Evolutionary conservation across 2,329 filamentous ascomycete species (phyloP).

Genomic region (Fusarium coicis): DNA sequence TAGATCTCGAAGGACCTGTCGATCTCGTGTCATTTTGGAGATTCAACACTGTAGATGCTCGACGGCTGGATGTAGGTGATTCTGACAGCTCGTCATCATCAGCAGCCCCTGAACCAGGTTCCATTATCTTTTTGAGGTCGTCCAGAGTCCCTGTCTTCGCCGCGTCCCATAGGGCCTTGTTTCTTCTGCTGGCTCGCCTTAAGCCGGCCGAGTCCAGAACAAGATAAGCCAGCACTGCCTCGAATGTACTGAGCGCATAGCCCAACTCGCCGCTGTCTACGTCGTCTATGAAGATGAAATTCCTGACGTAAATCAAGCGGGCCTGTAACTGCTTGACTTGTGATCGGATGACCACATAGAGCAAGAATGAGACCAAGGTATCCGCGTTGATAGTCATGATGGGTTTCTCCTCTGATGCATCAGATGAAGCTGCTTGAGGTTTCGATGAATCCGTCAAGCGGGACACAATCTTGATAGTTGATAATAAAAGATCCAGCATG

Average conservation of each 20-base stretch:
- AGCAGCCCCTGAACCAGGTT: conserved; percentile 69
- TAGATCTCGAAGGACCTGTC: conserved; percentile 39
- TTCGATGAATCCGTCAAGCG: conserved; percentile 66
- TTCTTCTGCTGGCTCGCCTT: conserved; percentile 85
- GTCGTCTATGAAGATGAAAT: conserved; percentile 98
- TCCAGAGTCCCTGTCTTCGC: conserved; percentile 79
- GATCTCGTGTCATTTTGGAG: conserved; percentile 55
- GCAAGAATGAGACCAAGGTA: conserved; percentile 87
- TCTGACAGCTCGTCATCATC: conserved; percentile 57
- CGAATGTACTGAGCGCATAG: conserved; percentile 94
- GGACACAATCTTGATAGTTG: conserved; percentile 86
- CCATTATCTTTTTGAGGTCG: conserved; percentile 81
- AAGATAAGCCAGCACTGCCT: conserved; percentile 91
- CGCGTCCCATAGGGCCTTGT: conserved; percentile 89
- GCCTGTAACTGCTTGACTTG: conserved; percentile 89
- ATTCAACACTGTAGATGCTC: conserved; percentile 60
- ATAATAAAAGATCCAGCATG: conserved; percentile 84
- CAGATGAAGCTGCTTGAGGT: conserved; percentile 49
- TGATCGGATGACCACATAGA: conserved; percentile 92
- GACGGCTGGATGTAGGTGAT: conserved; percentile 55
- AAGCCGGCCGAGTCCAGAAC: conserved; percentile 83
- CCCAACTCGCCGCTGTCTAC: conserved; percentile 96
- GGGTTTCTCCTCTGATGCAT: conserved; percentile 61
- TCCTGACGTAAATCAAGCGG: conserved; percentile 91
- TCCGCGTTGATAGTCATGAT: conserved; percentile 81